These are phyloP conservation scores for Ogataea trehaloabstinens DNA, from an alignment of 805 yeast genomes.

Conservation along the genomic window DNA sequence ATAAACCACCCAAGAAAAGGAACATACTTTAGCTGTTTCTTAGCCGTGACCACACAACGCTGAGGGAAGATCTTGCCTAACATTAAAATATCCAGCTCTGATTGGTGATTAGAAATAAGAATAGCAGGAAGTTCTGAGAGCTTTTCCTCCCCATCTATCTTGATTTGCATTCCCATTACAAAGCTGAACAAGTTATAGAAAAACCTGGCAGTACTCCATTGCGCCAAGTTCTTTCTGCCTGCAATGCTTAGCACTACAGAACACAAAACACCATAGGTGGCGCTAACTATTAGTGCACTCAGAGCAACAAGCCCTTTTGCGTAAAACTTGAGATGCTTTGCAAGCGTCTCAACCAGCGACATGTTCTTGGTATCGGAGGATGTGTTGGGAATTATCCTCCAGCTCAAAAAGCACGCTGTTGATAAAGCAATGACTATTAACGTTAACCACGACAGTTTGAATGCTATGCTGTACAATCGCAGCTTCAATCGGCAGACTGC, in stretches of 20 bases:
- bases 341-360: constrained; percentile 15
- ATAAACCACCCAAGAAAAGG: constrained; percentile 98
- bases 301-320: constrained; percentile 55
- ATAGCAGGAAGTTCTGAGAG: constrained; percentile 69
- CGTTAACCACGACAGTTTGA: constrained; percentile 13
- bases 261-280: constrained; percentile 73
- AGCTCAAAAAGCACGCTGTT: constrained; percentile 7
- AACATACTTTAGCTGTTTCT: constrained; percentile 73
- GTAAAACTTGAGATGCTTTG: constrained; percentile 47
- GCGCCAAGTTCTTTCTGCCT: constrained; percentile 79
- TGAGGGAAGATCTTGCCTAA: constrained; percentile 84
- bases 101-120: constrained; percentile 85
- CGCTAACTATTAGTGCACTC: constrained; percentile 53
- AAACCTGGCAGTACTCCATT: constrained; percentile 85
- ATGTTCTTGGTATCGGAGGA: constrained; percentile 8
- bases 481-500: too few relatives aligned
- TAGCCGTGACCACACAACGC: constrained; percentile 90
- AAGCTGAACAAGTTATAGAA: constrained; percentile 63
- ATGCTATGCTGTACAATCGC: too few relatives aligned
- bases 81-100: constrained; percentile 78
- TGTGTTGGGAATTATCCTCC: constrained; percentile 17
- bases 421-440: constrained; percentile 6
- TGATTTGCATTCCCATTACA: constrained; percentile 67
- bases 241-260: constrained; percentile 63
- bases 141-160: constrained; percentile 63